Conservation (phyloP, 768 basidiomycete species). For the Lanmaoa rubissima region DNA sequence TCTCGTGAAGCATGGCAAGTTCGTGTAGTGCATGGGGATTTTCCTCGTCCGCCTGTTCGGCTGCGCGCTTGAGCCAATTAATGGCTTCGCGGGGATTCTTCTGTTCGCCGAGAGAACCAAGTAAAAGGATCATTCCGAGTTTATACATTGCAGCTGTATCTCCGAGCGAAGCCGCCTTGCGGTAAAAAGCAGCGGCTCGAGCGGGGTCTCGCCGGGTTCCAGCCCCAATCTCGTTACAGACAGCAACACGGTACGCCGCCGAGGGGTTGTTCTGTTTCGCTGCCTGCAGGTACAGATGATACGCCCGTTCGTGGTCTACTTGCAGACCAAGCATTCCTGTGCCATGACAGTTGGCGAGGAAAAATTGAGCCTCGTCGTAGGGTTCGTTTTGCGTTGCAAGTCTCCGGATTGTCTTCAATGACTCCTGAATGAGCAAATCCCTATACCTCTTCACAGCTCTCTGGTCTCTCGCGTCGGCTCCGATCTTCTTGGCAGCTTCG, state of each 20-base stretch:
- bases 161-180: constrained; percentile 92
- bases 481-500: constrained; percentile 93
- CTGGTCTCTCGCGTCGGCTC: constrained; percentile 68
- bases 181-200: constrained; percentile 92
- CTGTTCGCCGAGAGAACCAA: constrained; percentile 78
- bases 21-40: constrained; percentile 98
- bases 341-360: constrained; percentile 95
- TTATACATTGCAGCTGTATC: constrained; percentile 99
- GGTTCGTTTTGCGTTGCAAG: constrained; percentile 90
- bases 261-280: constrained; percentile 96
- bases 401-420: constrained; percentile 88
- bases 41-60: constrained; percentile 96
- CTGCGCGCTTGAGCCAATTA: constrained; percentile 91
- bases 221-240: constrained; percentile 98
- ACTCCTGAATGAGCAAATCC: constrained; percentile 82
- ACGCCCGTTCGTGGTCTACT: constrained; percentile 97
- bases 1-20: constrained; percentile 84
- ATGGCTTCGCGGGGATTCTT: constrained; percentile 90
- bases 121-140: constrained; percentile 95
- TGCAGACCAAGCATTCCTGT: constrained; percentile 94
- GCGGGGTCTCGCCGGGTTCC: constrained; percentile 87
- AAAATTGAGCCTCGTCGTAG: constrained; percentile 97
- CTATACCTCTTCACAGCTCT: constrained; percentile 88
- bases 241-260: constrained; percentile 94
- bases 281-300: constrained; percentile 95